Evolutionary conservation across 768 basidiomycete species (phyloP).

Genomic region (Calvatia gigantea): DNA sequence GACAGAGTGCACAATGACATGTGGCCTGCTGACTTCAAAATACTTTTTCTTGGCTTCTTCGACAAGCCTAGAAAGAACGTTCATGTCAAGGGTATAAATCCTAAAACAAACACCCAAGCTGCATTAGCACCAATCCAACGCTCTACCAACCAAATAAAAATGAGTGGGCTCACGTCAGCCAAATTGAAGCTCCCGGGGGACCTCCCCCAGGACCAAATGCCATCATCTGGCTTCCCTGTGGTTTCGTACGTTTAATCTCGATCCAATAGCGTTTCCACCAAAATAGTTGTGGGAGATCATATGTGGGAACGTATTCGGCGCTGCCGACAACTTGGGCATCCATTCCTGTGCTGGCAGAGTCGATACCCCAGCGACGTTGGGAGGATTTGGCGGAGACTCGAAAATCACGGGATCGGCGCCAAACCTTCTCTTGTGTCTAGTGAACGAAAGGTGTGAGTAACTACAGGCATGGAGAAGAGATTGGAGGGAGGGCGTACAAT

Average conservation of each 20-base stretch:
- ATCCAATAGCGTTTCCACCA: constrained; percentile 38
- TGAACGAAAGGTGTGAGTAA: background rate
- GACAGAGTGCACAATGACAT: constrained; percentile 32
- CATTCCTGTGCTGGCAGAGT: constrained; percentile 14
- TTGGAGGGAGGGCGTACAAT: constrained; percentile 26
- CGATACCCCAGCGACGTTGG: constrained; percentile 34
- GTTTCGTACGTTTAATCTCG: constrained; percentile 28
- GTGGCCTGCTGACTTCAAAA: constrained; percentile 29
- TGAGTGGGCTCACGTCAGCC: constrained; percentile 25
- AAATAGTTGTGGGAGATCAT: constrained; percentile 36
- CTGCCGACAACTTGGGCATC: constrained; percentile 21
- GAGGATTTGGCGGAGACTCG: constrained; percentile 36
- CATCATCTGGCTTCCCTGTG: background rate
- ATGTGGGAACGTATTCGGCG: constrained; percentile 39
- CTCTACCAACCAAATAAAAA: constrained; percentile 11
- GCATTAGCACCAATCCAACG: background rate
- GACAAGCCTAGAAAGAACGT: constrained; percentile 29
- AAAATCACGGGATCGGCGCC: constrained; percentile 40
- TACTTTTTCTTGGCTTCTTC: constrained; percentile 33
- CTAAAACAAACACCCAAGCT: constrained; percentile 29
- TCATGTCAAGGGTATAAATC: constrained; percentile 37
- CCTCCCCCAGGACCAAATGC: constrained; percentile 12
- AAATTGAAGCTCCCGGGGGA: constrained; percentile 19
- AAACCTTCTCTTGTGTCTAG: constrained; percentile 42
- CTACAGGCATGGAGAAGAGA: background rate